Evolutionary conservation across 106 monocot genomes (phyloP), one percentile per base, ranked within the genome.

Genomic region (Platanthera zijinensis): DNA sequence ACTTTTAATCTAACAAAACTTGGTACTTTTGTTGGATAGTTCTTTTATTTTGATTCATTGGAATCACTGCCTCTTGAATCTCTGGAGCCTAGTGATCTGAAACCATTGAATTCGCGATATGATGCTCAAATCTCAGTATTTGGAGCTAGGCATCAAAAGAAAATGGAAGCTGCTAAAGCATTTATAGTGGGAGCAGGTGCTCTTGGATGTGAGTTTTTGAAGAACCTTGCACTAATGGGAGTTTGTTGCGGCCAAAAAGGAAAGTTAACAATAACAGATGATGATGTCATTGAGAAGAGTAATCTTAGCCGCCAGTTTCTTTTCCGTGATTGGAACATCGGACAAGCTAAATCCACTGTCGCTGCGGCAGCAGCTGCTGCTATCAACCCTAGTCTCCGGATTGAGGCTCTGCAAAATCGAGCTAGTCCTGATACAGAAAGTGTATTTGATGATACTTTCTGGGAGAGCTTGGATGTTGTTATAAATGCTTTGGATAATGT

Each of bases 121-220:
- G 96, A 97, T 89, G 96, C 93, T 39, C 96, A 97, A 75, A 91
- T 97, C 67, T 91, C 91, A 78, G 93, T 97, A 3, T 97, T 97
- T 85, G 96, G 96, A 46, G 84, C 87, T 66, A 92, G 83, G 77
- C 91, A 94, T 78, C 97, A 99, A 74, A 89, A 85, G 70, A 91
- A 92, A 66, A 72, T 99, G 75, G 82, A 92, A 80, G 91, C 88
- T 57, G 78, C 94, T 46, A 99, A 88, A 67, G 82, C 89, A 22
- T 99, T 99, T 80, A 78, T 99, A 70, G 91, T 94, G 8, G 97
- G 91, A 4, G 82, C 92, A n/a, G 97, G 97, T 77, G 97, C 97
- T 52, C 91, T 99, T 82, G 97, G 97, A 46, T 94, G 97, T 76
- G 97, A 99, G 72, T 94, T 99, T 83, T 85, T 99, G 82, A 99